Conservation (phyloP, 352 stramenopile genomes). For the Phytophthora citricola region DNA sequence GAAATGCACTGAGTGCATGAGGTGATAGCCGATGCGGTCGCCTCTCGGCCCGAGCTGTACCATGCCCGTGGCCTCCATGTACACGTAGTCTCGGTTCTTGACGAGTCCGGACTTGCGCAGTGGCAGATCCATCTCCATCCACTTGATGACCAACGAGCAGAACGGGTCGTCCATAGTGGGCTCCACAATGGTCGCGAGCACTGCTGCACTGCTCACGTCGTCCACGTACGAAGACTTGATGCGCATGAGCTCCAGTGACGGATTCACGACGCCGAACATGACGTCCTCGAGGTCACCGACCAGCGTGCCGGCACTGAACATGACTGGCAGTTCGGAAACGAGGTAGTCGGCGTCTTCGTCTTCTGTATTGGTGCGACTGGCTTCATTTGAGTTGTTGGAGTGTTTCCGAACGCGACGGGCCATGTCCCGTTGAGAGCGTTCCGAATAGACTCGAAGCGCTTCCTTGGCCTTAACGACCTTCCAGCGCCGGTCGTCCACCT, state of each 20-base stretch:
- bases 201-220: slow-evolving; percentile 40
- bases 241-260: slow-evolving; percentile 42
- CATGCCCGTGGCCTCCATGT: slow-evolving; percentile 57
- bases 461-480: slow-evolving; percentile 44
- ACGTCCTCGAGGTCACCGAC: slow-evolving; percentile 43
- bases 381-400: slow-evolving; percentile 7
- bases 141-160: slow-evolving; percentile 49
- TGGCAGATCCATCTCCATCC: slow-evolving; percentile 40
- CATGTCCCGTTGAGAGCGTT: slow-evolving; percentile 38
- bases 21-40: slow-evolving; percentile 63
- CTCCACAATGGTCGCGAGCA: slow-evolving; percentile 49
- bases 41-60: slow-evolving; percentile 40
- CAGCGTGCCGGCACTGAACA: slow-evolving; percentile 42
- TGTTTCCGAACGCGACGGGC: slow-evolving; percentile 24
- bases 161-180: slow-evolving; percentile 61
- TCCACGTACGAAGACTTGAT: slow-evolving; percentile 58
- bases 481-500: slow-evolving; percentile 43
- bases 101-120: slow-evolving; percentile 30
- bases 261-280: slow-evolving; percentile 49
- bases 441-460: slow-evolving; percentile 35
- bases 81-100: slow-evolving; percentile 56
- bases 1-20: slow-evolving; percentile 69
- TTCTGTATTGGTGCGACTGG: slow-evolving; percentile 10
- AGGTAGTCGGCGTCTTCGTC: slow-evolving; percentile 19
- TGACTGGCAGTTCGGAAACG: slow-evolving; percentile 28